These are phyloP conservation scores for Planoprotostelium fungivorum DNA, from an alignment of 78 protist species.

Conservation along the genomic window DNA sequence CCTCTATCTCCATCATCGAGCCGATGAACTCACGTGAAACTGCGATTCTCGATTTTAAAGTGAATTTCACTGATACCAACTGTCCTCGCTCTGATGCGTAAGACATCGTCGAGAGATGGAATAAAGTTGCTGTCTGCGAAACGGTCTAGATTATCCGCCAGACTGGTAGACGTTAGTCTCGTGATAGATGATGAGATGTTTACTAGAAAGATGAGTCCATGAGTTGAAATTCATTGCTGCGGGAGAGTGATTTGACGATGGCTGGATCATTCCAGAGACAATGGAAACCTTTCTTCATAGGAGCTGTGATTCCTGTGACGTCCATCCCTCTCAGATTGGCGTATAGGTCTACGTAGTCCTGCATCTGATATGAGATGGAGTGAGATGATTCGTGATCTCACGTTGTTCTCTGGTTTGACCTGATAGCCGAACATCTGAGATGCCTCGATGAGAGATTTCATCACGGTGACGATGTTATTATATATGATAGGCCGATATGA, in stretches of 20 bases:
- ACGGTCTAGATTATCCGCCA: not conserved
- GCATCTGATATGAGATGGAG: not conserved
- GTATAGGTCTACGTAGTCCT: not conserved
- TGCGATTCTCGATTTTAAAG: slow-evolving; percentile 40
- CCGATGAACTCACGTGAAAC: slow-evolving; percentile 32
- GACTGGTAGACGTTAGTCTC: not conserved
- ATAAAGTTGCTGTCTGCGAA: slow-evolving; percentile 9
- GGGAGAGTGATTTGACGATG: not conserved
- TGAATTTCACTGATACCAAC: slow-evolving; percentile 84
- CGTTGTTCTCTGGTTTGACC: not conserved
- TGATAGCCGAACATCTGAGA: not conserved
- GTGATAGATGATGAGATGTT: not conserved
- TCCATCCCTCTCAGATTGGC: not conserved
- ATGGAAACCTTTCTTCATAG: not conserved
- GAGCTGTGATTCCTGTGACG: not conserved
- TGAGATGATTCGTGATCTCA: not conserved
- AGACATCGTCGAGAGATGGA: slow-evolving; percentile 87
- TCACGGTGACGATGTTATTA: not conserved
- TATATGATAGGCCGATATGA: not conserved
- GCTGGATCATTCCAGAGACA: not conserved
- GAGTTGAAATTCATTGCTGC: not conserved
- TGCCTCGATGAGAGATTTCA: not conserved
- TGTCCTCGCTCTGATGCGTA: slow-evolving; percentile 84
- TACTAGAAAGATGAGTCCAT: not conserved
- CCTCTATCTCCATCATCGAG: not conserved